Percentiles rank a stretch among this genome's conserved stretches.
Evolutionary conservation across 164 flowering plant genomes (phyloP).

Genomic region (Aristolochia californica): DNA sequence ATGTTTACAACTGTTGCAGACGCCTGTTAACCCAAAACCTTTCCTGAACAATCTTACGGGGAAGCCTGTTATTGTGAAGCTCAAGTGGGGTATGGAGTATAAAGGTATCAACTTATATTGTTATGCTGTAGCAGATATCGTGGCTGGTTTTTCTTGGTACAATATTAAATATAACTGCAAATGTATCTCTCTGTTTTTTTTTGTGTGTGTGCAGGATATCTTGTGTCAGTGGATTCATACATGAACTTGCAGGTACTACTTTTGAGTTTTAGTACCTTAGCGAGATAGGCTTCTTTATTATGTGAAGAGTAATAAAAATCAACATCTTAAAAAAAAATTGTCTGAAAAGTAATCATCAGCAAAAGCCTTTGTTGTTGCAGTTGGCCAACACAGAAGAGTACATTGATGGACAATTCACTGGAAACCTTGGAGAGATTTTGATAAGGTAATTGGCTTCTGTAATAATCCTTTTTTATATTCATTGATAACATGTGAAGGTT

Average conservation of each 20-base stretch:
- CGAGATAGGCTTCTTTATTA: neutral
- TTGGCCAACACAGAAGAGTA: conserved; percentile 87
- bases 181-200: neutral
- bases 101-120: conserved; percentile 36
- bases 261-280: neutral
- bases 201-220: too few species aligned
- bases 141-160: neutral
- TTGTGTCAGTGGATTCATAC: conserved; percentile 82
- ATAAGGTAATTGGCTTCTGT: conserved; percentile 45
- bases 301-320: neutral
- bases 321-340: neutral
- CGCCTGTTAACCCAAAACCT: conserved; percentile 92
- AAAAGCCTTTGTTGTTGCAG: conserved; percentile 24
- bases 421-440: conserved; percentile 88
- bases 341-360: neutral
- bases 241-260: conserved; percentile 49
- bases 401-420: conserved; percentile 77
- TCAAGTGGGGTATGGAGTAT: conserved; percentile 98
- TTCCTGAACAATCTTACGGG: conserved; percentile 95
- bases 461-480: too few species aligned
- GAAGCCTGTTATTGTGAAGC: conserved; percentile 82
- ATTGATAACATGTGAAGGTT: too few species aligned
- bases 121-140: neutral
- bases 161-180: neutral
- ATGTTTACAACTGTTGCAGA: conserved; percentile 30